These are phyloP conservation scores for Teunomyces tritomae DNA, from an alignment of 805 yeast species.

Conservation along the genomic window DNA sequence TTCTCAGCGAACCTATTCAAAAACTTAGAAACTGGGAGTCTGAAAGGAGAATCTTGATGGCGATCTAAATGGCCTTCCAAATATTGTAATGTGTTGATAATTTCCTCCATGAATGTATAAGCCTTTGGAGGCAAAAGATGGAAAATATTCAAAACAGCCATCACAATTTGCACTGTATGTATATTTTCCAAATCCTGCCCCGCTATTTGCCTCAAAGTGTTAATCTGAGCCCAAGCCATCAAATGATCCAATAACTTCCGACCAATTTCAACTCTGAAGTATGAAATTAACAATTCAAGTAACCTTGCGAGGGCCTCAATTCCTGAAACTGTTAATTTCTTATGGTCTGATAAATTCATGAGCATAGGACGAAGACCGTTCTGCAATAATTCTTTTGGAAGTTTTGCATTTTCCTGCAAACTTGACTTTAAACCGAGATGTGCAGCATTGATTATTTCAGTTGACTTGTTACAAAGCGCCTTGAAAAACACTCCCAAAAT, in stretches of 20 bases:
- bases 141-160: conserved; percentile 86
- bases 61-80: conserved; percentile 83
- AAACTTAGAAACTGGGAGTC: conserved; percentile 86
- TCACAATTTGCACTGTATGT: conserved; percentile 79
- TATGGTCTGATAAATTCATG: conserved; percentile 92
- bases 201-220: conserved; percentile 69
- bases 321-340: conserved; percentile 83
- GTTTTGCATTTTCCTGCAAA: conserved; percentile 76
- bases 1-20: conserved; percentile 79
- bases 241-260: conserved; percentile 87
- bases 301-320: conserved; percentile 87
- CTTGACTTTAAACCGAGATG: conserved; percentile 83
- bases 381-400: conserved; percentile 94
- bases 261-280: conserved; percentile 96
- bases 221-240: conserved; percentile 93
- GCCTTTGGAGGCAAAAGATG: conserved; percentile 92
- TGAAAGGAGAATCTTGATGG: conserved; percentile 82
- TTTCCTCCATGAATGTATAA: conserved; percentile 83
- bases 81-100: conserved; percentile 69
- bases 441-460: conserved; percentile 89
- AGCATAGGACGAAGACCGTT: conserved; percentile 93
- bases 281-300: conserved; percentile 81
- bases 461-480: conserved; percentile 80
- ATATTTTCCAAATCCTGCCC: conserved; percentile 78
- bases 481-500: conserved; percentile 93